Evolutionary conservation across 352 stramenopile species (phyloP).

Genomic region (Phytopythium delawarense): DNA sequence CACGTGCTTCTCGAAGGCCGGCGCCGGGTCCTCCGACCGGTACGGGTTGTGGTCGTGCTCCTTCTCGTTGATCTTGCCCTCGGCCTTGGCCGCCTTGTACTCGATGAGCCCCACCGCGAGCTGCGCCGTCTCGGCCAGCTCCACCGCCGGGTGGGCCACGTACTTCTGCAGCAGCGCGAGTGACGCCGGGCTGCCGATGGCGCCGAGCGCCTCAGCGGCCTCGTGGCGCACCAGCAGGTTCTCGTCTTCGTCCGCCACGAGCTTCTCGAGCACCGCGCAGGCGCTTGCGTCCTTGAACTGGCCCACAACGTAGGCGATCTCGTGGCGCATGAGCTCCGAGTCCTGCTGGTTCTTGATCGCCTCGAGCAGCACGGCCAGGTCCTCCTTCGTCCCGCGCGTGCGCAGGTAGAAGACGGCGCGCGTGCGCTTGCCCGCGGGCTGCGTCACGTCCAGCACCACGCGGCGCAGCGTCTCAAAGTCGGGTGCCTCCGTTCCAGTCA

Average conservation of each 20-base stretch:
- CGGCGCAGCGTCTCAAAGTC: slow-evolving; percentile 55
- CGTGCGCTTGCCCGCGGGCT: slow-evolving; percentile 89
- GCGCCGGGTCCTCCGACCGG: slow-evolving; percentile 94
- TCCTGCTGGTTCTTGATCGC: slow-evolving; percentile 84
- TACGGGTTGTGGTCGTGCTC: slow-evolving; percentile 89
- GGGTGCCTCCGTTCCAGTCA: slow-evolving; percentile 28
- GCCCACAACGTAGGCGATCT: slow-evolving; percentile 98
- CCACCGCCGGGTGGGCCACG: slow-evolving; percentile 60
- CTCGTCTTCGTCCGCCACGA: slow-evolving; percentile 86
- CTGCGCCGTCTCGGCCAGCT: slow-evolving; percentile 95
- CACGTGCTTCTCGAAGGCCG: slow-evolving; percentile 72
- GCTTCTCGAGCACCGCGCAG: slow-evolving; percentile 64
- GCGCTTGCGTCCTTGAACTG: slow-evolving; percentile 93
- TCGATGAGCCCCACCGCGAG: slow-evolving; percentile 91
- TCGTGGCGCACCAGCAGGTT: slow-evolving; percentile 92
- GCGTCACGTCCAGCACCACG: slow-evolving; percentile 69
- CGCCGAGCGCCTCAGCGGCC: slow-evolving; percentile 95
- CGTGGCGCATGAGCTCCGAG: slow-evolving; percentile 95
- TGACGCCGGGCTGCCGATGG: slow-evolving; percentile 88
- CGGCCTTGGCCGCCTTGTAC: slow-evolving; percentile 81
- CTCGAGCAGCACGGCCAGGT: slow-evolving; percentile 70
- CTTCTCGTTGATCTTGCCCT: slow-evolving; percentile 41
- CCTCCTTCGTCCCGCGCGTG: slow-evolving; percentile 69
- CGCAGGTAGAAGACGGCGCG: slow-evolving; percentile 91
- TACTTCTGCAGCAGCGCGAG: slow-evolving; percentile 87